Conservation (phyloP, 306 rosid species). For the Dryas alaskensis region DNA sequence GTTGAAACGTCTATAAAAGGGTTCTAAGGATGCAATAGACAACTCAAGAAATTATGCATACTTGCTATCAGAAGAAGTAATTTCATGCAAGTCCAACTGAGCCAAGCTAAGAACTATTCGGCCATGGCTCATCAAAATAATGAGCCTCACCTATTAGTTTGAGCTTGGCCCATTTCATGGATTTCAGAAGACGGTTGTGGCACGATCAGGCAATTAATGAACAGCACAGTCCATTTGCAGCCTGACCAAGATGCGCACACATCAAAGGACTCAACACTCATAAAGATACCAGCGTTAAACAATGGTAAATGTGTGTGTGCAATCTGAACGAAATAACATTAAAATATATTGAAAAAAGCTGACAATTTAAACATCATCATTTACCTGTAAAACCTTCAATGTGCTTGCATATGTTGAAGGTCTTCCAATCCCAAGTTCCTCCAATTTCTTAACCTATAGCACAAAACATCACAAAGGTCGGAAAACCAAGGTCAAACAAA, state of each 20-base stretch:
- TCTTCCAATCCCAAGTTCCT: conserved; percentile 99
- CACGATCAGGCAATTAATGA: neutral
- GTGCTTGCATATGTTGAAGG: conserved; percentile 94
- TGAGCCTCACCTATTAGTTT: neutral
- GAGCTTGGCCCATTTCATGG: neutral
- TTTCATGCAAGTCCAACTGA: neutral
- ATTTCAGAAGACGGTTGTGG: neutral
- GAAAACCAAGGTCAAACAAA: conserved; percentile 2
- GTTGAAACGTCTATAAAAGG: neutral
- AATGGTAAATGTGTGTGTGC: neutral
- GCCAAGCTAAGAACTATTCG: neutral
- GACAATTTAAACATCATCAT: conserved; percentile 19
- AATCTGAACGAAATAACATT: neutral
- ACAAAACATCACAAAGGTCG: conserved; percentile 24
- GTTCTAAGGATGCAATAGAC: neutral
- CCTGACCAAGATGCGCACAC: neutral
- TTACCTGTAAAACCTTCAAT: conserved; percentile 81
- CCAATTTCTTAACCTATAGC: conserved; percentile 82
- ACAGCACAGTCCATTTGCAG: neutral
- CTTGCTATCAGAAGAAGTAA: conserved; percentile 7
- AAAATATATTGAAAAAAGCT: neutral
- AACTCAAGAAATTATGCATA: neutral
- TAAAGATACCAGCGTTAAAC: neutral
- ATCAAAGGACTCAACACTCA: neutral
- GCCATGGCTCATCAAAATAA: neutral